Evolutionary conservation across 2,329 filamentous ascomycete genomes (phyloP).

Genomic region (Verticillium nonalfalfae): DNA sequence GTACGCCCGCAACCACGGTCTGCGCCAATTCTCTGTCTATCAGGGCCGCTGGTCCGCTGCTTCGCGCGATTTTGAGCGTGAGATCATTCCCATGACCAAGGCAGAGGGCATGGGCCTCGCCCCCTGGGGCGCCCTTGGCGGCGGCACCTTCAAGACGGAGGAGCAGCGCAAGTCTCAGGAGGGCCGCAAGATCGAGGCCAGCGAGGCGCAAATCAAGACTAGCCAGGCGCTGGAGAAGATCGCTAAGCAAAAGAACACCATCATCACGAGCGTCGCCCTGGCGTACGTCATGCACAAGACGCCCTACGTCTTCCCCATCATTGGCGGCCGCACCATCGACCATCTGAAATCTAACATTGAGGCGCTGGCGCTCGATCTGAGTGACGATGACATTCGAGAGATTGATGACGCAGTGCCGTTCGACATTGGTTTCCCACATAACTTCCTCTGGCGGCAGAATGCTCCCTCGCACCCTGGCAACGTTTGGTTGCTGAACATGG

Average conservation of each 20-base stretch:
- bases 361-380: conserved; percentile 55
- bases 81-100: conserved; percentile 61
- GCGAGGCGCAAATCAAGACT: conserved; percentile 45
- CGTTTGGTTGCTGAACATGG: conserved; percentile 37
- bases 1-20: conserved; percentile 64
- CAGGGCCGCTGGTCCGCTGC: conserved; percentile 59
- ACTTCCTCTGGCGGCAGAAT: conserved; percentile 43
- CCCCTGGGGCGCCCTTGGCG: conserved; percentile 47
- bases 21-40: conserved; percentile 64
- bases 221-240: conserved; percentile 43
- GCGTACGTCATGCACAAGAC: conserved; percentile 70
- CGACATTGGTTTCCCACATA: conserved; percentile 61
- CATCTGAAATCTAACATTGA: conserved; percentile 67
- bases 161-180: conserved; percentile 21
- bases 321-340: conserved; percentile 63
- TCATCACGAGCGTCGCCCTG: conserved; percentile 49
- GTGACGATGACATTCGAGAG: conserved; percentile 54
- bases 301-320: conserved; percentile 66
- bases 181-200: conserved; percentile 32
- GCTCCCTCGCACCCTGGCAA: conserved; percentile 30
- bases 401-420: conserved; percentile 59
- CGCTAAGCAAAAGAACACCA: conserved; percentile 32
- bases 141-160: conserved; percentile 26
- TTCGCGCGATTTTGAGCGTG: conserved; percentile 60
- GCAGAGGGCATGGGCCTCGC: conserved; percentile 55